Evolutionary conservation across 164 flowering plant genomes (phyloP).

Genomic region (Vitis cinerea): DNA sequence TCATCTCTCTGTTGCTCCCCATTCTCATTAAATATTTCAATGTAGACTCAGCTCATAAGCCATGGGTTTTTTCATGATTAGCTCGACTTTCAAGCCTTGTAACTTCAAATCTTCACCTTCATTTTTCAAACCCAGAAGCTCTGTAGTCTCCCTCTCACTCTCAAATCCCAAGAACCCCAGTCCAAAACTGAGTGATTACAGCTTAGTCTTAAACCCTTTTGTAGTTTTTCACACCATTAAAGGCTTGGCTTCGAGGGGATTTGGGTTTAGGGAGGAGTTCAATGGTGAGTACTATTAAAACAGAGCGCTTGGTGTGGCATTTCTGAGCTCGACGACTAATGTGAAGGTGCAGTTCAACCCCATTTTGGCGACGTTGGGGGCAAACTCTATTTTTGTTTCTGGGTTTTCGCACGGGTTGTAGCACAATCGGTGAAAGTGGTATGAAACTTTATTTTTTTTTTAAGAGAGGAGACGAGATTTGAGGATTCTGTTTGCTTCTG

Average conservation of each 20-base stretch:
- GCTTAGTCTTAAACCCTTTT: conserved; percentile 24
- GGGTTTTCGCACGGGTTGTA: conserved; percentile 54
- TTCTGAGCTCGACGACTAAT: conserved; percentile 51
- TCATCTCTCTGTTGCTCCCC: too few species aligned
- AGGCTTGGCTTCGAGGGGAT: conserved; percentile 31
- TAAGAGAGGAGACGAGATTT: conserved; percentile 86
- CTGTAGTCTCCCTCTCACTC: conserved; percentile 19
- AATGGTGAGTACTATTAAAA: conserved; percentile 34
- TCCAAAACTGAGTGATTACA: neutral
- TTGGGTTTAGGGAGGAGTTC: conserved; percentile 12
- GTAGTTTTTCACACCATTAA: conserved; percentile 37
- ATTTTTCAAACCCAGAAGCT: conserved; percentile 5
- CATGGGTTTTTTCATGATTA: too few species aligned
- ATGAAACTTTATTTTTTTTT: conserved; percentile 40
- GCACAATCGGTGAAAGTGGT: conserved; percentile 74
- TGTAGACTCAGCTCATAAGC: too few species aligned
- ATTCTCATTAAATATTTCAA: too few species aligned
- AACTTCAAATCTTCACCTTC: neutral
- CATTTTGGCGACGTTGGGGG: conserved; percentile 60
- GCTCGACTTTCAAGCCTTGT: too few species aligned
- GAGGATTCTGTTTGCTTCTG: conserved; percentile 62
- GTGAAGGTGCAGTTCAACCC: conserved; percentile 67
- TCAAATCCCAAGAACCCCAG: conserved; percentile 12
- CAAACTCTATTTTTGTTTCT: conserved; percentile 84
- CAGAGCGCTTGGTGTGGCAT: conserved; percentile 61